Evolutionary conservation across 768 basidiomycete genomes (phyloP).

Genomic region (Mycena leptocephala): DNA sequence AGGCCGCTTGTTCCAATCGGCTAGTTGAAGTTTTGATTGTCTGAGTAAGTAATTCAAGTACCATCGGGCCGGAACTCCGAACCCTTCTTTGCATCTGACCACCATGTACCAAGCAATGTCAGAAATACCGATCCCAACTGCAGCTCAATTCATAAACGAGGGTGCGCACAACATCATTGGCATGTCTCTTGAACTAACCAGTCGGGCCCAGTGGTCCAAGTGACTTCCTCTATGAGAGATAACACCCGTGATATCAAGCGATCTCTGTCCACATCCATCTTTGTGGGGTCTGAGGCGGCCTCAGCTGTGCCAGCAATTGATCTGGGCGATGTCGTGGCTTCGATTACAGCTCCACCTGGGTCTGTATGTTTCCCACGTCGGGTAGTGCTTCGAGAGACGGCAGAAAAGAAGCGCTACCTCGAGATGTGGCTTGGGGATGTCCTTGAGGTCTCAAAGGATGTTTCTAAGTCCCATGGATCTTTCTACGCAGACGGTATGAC

Average conservation of each 20-base stretch:
- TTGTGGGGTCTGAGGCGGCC: conserved; percentile 40
- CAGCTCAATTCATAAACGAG: conserved; percentile 50
- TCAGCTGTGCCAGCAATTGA: conserved; percentile 52
- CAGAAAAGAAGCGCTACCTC: conserved; percentile 64
- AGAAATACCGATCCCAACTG: conserved; percentile 57
- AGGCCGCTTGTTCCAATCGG: too few species aligned
- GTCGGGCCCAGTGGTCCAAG: conserved; percentile 56
- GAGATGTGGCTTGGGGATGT: conserved; percentile 71
- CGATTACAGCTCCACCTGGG: conserved; percentile 56
- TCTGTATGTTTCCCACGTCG: conserved; percentile 50
- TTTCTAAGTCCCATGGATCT: conserved; percentile 70
- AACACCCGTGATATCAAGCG: conserved; percentile 67
- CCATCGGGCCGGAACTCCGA: too few species aligned
- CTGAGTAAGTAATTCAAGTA: too few species aligned
- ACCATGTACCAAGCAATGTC: conserved; percentile 57
- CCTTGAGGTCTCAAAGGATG: conserved; percentile 66
- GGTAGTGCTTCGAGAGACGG: conserved; percentile 62
- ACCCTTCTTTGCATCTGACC: background rate
- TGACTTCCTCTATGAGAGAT: conserved; percentile 65
- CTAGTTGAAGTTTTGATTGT: too few species aligned
- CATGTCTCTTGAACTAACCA: background rate
- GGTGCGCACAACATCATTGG: conserved; percentile 20
- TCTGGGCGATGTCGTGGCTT: conserved; percentile 56
- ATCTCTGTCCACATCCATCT: conserved; percentile 58
- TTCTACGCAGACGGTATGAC: conserved; percentile 75